Conservation (phyloP, 2,329 filamentous ascomycete genomes). For the Fusarium sp. region DNA sequence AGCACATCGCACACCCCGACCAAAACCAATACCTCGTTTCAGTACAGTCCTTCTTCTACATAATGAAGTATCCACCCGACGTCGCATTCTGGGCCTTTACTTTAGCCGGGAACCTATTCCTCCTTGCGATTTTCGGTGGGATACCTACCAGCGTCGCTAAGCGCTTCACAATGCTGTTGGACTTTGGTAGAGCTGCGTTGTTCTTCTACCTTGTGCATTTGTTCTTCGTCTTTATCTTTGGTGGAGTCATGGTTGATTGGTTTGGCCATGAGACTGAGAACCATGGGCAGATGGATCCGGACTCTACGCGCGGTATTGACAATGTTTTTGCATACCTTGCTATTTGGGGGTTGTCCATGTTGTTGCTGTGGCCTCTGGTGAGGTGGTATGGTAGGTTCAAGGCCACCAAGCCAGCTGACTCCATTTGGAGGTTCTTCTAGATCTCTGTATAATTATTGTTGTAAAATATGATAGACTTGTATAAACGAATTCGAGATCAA, state of each 20-base stretch:
- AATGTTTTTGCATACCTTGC: constrained; percentile 50
- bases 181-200: constrained; percentile 56
- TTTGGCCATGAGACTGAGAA: constrained; percentile 49
- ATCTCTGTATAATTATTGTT: neutral
- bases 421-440: constrained; percentile 58
- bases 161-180: constrained; percentile 49
- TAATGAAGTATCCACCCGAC: constrained; percentile 59
- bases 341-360: constrained; percentile 49
- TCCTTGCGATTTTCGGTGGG: constrained; percentile 50
- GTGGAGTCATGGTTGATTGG: constrained; percentile 35
- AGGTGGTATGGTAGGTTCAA: constrained; percentile 56
- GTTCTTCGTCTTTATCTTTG: constrained; percentile 45
- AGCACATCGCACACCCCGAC: constrained; percentile 44
- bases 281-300: constrained; percentile 40
- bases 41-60: constrained; percentile 55
- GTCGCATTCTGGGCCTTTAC: constrained; percentile 56
- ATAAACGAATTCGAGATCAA: neutral
- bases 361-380: constrained; percentile 54
- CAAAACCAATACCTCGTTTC: constrained; percentile 55
- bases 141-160: constrained; percentile 46
- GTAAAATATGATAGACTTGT: neutral
- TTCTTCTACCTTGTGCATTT: constrained; percentile 58
- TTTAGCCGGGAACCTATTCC: constrained; percentile 50
- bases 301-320: constrained; percentile 47
- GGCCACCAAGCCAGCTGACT: constrained; percentile 52